Evolutionary conservation across 768 basidiomycete genomes (phyloP).

Genomic region (Tephrocybe sp.): DNA sequence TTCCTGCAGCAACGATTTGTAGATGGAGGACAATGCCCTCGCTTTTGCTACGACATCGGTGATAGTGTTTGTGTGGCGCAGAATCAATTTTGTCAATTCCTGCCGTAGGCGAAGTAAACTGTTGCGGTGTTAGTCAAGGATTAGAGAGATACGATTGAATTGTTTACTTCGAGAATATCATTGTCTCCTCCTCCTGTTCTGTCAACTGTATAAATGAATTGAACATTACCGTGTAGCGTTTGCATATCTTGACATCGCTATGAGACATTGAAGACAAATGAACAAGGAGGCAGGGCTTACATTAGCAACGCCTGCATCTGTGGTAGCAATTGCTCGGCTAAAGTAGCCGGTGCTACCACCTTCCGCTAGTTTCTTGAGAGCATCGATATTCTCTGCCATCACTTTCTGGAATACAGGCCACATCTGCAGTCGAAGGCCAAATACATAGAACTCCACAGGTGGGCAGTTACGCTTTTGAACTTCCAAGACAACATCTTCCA

Average conservation of each 20-base stretch:
- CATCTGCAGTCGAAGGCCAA: conserved; percentile 77
- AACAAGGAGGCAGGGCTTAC: conserved; percentile 37
- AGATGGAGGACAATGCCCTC: conserved; percentile 69
- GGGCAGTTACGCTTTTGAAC: conserved; percentile 75
- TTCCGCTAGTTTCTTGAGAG: conserved; percentile 80
- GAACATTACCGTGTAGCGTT: conserved; percentile 78
- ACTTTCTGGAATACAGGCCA: conserved; percentile 94
- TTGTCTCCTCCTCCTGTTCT: conserved; percentile 84
- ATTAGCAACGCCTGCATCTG: conserved; percentile 62
- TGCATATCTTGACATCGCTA: conserved; percentile 51
- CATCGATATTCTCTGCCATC: conserved; percentile 81
- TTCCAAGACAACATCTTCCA: conserved; percentile 74
- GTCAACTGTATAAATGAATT: conserved; percentile 79
- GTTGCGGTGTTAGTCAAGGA: too few species aligned
- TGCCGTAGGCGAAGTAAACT: conserved; percentile 85
- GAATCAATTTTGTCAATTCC: conserved; percentile 76
- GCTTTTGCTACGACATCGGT: conserved; percentile 59
- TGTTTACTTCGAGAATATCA: conserved; percentile 91
- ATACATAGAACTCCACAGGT: conserved; percentile 80
- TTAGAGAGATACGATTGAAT: neutral
- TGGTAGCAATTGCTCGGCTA: conserved; percentile 57
- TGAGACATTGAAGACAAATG: conserved; percentile 10
- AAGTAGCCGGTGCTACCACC: conserved; percentile 62
- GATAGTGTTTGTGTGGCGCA: conserved; percentile 67
- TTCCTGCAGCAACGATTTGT: conserved; percentile 72